Conservation (phyloP, 2,329 filamentous ascomycete genomes). For the Tolypocladium sp. region DNA sequence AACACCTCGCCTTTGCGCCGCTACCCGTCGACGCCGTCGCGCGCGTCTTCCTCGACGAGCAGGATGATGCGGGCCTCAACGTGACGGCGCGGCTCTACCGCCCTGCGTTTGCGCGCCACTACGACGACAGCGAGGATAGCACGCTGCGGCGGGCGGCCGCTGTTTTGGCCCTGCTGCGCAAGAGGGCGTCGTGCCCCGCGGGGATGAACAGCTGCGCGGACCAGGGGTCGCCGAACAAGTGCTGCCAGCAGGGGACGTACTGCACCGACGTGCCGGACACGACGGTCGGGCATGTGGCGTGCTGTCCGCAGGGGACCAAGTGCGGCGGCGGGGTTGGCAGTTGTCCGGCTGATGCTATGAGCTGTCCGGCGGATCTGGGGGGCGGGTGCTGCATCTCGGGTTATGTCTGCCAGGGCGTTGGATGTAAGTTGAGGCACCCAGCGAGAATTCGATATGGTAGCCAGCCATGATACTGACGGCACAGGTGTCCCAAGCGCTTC, state of each 20-base stretch:
- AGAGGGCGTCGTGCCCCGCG: slow-evolving; percentile 57
- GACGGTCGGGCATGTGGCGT: slow-evolving; percentile 60
- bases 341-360: slow-evolving; percentile 54
- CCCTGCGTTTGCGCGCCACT: slow-evolving; percentile 44
- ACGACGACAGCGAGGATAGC: slow-evolving; percentile 12
- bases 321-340: slow-evolving; percentile 54
- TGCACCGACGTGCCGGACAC: slow-evolving; percentile 58
- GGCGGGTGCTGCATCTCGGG: slow-evolving; percentile 71
- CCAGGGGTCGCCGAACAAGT: slow-evolving; percentile 61
- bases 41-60: slow-evolving; percentile 16
- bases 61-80: slow-evolving; percentile 15
- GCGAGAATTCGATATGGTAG: neutral
- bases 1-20: slow-evolving; percentile 48
- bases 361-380: slow-evolving; percentile 55
- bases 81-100: slow-evolving; percentile 23
- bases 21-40: slow-evolving; percentile 16
- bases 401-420: slow-evolving; percentile 58
- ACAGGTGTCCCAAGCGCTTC: slow-evolving; percentile 23
- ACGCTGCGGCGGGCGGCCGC: slow-evolving; percentile 35
- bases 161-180: slow-evolving; percentile 38
- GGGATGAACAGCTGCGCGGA: slow-evolving; percentile 56
- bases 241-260: slow-evolving; percentile 56
- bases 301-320: slow-evolving; percentile 56
- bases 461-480: neutral
- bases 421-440: slow-evolving; percentile 44